These are phyloP conservation scores for Monosporozyma siamensis DNA, from an alignment of 805 yeast genomes.

Conservation along the genomic window DNA sequence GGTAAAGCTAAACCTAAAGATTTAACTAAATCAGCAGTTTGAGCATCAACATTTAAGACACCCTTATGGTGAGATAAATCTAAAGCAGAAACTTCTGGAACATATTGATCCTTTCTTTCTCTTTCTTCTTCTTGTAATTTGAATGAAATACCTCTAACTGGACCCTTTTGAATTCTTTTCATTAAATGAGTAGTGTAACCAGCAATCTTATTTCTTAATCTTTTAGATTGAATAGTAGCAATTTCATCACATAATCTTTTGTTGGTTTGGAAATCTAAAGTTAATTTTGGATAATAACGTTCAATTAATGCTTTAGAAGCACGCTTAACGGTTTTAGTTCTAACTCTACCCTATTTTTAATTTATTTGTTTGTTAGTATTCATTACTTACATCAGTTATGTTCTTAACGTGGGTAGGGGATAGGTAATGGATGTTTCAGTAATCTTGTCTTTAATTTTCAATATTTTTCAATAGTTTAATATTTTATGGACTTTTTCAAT, in stretches of 20 bases:
- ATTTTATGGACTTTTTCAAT: no score
- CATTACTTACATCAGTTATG: no score
- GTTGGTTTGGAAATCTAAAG: slow-evolving; percentile 99
- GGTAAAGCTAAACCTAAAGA: slow-evolving; percentile 87
- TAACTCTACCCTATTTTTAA: slow-evolving; percentile 88
- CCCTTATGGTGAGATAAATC: slow-evolving; percentile 94
- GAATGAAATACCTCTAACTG: slow-evolving; percentile 99
- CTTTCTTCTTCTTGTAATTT: slow-evolving; percentile 99
- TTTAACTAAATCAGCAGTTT: slow-evolving; percentile 92
- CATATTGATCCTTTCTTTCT: slow-evolving; percentile 99
- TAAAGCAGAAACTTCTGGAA: slow-evolving; percentile 99
- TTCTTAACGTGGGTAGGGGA: no score
- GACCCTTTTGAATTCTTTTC: slow-evolving; percentile 99
- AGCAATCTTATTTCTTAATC: slow-evolving; percentile 99
- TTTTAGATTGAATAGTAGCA: slow-evolving; percentile 98
- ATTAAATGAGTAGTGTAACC: slow-evolving; percentile 99
- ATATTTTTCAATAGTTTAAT: no score
- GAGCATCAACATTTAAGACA: slow-evolving; percentile 93
- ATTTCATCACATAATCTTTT: slow-evolving; percentile 98
- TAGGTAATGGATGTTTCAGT: no score
- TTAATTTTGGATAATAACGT: slow-evolving; percentile 99
- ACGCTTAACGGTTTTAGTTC: slow-evolving; percentile 99
- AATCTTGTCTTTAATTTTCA: no score
- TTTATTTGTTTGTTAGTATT: no score
- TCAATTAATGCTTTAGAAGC: slow-evolving; percentile 99